Conservation (phyloP, 2,329 filamentous ascomycete species). For the Clarireedia homoeocarpa region DNA sequence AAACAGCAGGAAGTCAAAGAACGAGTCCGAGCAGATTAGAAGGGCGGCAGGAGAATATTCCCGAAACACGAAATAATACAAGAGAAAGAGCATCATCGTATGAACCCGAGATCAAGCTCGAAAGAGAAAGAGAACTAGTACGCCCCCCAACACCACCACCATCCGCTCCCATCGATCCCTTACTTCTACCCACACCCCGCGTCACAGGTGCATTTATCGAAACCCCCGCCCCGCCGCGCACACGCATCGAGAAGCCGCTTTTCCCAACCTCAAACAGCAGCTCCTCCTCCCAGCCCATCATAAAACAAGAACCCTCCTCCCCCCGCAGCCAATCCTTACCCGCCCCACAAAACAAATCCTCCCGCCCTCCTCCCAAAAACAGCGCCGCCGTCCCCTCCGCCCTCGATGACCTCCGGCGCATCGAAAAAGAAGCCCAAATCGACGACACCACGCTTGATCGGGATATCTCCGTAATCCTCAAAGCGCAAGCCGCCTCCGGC, state of each 20-base stretch:
- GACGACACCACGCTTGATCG: slow-evolving; percentile 25
- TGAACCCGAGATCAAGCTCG: slow-evolving; percentile 10
- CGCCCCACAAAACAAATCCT: neutral
- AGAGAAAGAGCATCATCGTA: slow-evolving; percentile 24
- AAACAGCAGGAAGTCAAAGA: slow-evolving; percentile 1
- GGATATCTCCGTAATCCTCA: slow-evolving; percentile 2
- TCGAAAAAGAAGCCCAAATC: slow-evolving; percentile 23
- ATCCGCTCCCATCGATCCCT: slow-evolving; percentile 13
- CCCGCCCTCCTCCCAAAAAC: slow-evolving; percentile 17
- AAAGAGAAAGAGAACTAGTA: slow-evolving; percentile 13
- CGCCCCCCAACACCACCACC: slow-evolving; percentile 14
- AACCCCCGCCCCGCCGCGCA: slow-evolving; percentile 26
- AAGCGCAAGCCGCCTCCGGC: slow-evolving; percentile 1
- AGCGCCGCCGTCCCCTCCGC: slow-evolving; percentile 18
- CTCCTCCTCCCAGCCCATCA: neutral
- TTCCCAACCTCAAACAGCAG: neutral
- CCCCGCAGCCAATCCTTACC: neutral
- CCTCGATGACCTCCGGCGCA: slow-evolving; percentile 22
- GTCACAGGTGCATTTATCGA: slow-evolving; percentile 28
- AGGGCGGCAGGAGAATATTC: slow-evolving; percentile 10
- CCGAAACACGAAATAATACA: slow-evolving; percentile 24
- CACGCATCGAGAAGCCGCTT: neutral
- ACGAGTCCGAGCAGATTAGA: slow-evolving; percentile 19
- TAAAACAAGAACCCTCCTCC: neutral
- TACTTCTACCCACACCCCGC: slow-evolving; percentile 24